A percentile compares a stretch with the other conserved stretches of the same genome.
Evolutionary conservation across 2,329 filamentous ascomycete genomes (phyloP).

Genomic region (Acrodontium crateriforme): DNA sequence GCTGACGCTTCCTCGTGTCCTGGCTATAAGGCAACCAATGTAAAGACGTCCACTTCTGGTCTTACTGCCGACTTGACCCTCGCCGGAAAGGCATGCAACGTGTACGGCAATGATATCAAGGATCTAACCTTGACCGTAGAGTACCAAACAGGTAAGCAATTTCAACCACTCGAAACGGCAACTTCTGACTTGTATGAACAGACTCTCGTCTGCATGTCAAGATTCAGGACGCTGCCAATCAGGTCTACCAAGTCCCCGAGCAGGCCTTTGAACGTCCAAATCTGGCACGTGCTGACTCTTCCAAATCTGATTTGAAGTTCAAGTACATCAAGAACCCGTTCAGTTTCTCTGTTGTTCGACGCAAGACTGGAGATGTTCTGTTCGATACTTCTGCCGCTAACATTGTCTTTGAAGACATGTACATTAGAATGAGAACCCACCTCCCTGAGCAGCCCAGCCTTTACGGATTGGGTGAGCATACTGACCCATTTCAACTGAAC

Average conservation of each 20-base stretch:
- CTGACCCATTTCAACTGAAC: slow-evolving; percentile 45
- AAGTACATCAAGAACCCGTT: slow-evolving; percentile 45
- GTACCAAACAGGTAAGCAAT: slow-evolving; percentile 42
- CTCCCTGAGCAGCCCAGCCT: slow-evolving; percentile 56
- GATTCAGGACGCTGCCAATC: slow-evolving; percentile 55
- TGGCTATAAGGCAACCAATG: slow-evolving; percentile 52
- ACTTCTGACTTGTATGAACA: slow-evolving; percentile 5
- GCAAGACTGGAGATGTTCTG: slow-evolving; percentile 36
- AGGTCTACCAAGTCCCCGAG: slow-evolving; percentile 62
- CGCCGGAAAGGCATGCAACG: slow-evolving; percentile 50
- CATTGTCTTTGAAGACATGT: slow-evolving; percentile 67
- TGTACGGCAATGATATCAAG: slow-evolving; percentile 44
- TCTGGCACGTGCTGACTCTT: slow-evolving; percentile 23
- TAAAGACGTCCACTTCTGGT: slow-evolving; percentile 38
- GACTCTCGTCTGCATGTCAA: slow-evolving; percentile 53
- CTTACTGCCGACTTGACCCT: slow-evolving; percentile 58
- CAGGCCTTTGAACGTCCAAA: slow-evolving; percentile 52
- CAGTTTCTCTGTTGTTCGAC: slow-evolving; percentile 51
- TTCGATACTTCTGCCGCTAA: slow-evolving; percentile 56
- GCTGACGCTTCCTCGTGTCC: slow-evolving; percentile 35
- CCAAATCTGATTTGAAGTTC: slow-evolving; percentile 39
- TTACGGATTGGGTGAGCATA: slow-evolving; percentile 70
- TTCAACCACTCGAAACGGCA: background rate
- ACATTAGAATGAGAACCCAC: slow-evolving; percentile 56
- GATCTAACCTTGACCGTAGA: slow-evolving; percentile 45